A percentile compares a stretch with the other conserved stretches of the same genome.
Evolutionary conservation across 352 stramenopile genomes (phyloP).

Genomic region (Peronospora tabacina): DNA sequence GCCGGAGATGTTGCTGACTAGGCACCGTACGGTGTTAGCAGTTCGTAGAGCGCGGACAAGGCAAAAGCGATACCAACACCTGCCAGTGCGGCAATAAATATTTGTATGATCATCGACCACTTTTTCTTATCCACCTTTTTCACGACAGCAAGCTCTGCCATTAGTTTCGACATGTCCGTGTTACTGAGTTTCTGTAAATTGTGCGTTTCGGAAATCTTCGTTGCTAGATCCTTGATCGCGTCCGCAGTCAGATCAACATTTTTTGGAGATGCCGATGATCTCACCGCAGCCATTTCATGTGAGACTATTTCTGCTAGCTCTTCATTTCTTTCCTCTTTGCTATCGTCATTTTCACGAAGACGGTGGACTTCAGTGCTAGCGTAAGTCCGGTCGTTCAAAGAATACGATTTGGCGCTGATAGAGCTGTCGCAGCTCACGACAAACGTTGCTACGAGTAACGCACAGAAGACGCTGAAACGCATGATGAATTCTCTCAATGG

Average conservation of each 20-base stretch:
- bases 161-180: neutral
- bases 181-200: neutral
- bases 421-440: constrained; percentile 1
- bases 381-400: neutral
- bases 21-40: neutral
- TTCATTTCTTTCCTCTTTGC: neutral
- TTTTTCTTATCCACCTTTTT: neutral
- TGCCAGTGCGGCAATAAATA: neutral
- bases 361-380: neutral
- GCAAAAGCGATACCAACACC: neutral
- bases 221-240: neutral
- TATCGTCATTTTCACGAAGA: neutral
- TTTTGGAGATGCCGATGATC: too few species aligned
- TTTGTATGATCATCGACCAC: neutral
- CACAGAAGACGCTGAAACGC: constrained; percentile 1
- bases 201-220: neutral
- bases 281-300: too few species aligned
- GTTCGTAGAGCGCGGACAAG: neutral
- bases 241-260: neutral
- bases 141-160: neutral
- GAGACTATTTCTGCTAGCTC: neutral
- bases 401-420: neutral
- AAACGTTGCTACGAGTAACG: constrained; percentile 1
- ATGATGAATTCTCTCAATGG: neutral
- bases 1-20: neutral